Evolutionary conservation across 2,329 filamentous ascomycete species (phyloP).

Genomic region (Diaporthe sp.): DNA sequence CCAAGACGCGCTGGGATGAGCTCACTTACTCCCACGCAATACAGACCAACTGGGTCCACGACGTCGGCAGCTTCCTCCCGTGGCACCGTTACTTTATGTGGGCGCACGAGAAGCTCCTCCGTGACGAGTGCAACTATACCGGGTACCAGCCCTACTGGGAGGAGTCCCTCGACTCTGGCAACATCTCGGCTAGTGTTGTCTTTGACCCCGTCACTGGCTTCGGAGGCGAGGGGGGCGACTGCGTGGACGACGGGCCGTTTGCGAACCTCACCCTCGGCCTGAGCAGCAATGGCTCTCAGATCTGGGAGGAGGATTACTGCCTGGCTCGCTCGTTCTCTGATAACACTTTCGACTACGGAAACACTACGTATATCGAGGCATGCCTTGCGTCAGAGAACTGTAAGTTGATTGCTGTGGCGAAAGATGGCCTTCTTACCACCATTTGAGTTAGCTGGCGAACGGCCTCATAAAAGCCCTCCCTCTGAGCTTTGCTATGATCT

Average conservation of each 20-base stretch:
- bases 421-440: constrained; percentile 37
- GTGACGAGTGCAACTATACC: constrained; percentile 43
- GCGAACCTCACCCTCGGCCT: constrained; percentile 44
- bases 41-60: constrained; percentile 45
- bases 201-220: constrained; percentile 46
- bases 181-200: constrained; percentile 41
- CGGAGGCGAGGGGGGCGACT: constrained; percentile 46
- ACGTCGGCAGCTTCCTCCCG: constrained; percentile 46
- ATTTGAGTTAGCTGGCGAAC: constrained; percentile 35
- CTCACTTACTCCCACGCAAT: constrained; percentile 45
- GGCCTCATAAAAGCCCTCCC: constrained; percentile 4
- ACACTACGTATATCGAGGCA: constrained; percentile 9
- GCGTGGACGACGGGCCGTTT: constrained; percentile 48
- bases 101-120: constrained; percentile 45
- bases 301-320: constrained; percentile 22
- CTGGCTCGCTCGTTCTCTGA: constrained; percentile 22
- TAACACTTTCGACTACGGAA: constrained; percentile 6
- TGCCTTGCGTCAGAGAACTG: constrained; percentile 23
- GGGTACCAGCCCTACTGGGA: constrained; percentile 48
- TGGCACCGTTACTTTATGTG: constrained; percentile 49
- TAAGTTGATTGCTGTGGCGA: constrained; percentile 36
- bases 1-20: constrained; percentile 46
- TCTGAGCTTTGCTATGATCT: background rate
- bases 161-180: constrained; percentile 42
- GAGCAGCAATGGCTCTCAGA: background rate